A percentile compares a stretch with the other conserved stretches of the same genome.
Conservation (phyloP, 257 asterid genomes). For the Jacaranda copaia region DNA sequence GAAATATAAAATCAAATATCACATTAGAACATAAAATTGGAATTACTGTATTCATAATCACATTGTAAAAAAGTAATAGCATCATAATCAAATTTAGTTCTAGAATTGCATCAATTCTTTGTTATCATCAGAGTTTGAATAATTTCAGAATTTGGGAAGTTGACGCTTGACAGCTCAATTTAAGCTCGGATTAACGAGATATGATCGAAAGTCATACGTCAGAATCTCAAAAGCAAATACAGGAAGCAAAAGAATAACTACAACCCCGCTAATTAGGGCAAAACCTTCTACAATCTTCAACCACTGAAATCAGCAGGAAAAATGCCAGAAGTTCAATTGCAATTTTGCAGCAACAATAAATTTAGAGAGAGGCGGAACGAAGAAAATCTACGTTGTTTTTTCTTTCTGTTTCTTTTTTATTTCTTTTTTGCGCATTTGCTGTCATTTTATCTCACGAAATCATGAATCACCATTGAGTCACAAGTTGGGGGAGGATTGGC, state of each 20-base stretch:
- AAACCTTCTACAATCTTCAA: slow-evolving; percentile 25
- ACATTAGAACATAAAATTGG: not conserved
- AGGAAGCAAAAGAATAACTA: slow-evolving; percentile 30
- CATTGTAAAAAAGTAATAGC: not conserved
- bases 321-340: slow-evolving; percentile 22
- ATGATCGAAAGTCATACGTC: not conserved
- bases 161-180: not conserved
- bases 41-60: not conserved
- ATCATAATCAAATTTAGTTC: not conserved
- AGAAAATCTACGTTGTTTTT: not conserved
- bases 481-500: slow-evolving; percentile 45
- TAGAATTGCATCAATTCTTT: not conserved
- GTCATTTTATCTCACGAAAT: slow-evolving; percentile 7
- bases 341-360: slow-evolving; percentile 29
- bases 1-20: not conserved
- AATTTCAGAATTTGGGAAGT: not conserved
- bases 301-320: slow-evolving; percentile 31
- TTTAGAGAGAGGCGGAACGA: not conserved
- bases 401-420: not conserved
- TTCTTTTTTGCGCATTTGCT: not conserved
- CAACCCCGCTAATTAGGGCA: slow-evolving; percentile 39
- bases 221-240: slow-evolving; percentile 5
- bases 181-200: not conserved
- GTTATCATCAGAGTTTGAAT: not conserved
- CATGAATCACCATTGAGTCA: slow-evolving; percentile 26